phyloP scores from a whole-genome alignment of 2,329 filamentous ascomycete genomes.

The Xylariaceae sp. region DNA sequence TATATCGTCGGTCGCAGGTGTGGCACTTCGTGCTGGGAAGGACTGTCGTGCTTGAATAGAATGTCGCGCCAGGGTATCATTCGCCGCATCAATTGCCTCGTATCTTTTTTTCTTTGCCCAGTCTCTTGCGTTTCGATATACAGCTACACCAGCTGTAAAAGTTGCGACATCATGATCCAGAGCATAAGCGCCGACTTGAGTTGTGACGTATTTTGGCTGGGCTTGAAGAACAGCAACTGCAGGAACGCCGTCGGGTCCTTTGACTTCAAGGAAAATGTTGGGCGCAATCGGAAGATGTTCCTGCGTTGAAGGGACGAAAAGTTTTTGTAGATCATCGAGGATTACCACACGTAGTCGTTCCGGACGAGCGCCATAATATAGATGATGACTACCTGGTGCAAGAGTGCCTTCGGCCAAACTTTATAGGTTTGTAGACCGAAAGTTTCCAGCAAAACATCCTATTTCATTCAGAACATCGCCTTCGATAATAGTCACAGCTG shows the following conservation, averaged over 20 bases:
- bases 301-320: background rate
- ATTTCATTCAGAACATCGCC: background rate
- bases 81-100: no score
- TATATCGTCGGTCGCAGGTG: no score
- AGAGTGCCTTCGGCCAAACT: background rate
- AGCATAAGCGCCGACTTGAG: no score
- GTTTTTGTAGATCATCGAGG: background rate
- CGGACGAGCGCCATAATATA: background rate
- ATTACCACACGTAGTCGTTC: background rate
- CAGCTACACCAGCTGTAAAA: no score
- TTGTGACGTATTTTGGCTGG: no score
- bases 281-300: background rate
- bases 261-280: constrained; percentile 4
- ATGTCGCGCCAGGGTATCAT: no score
- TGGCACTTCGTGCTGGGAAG: no score
- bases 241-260: background rate
- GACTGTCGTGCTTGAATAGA: no score
- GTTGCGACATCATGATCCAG: no score
- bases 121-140: no score
- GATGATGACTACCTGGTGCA: background rate
- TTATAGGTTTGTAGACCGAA: background rate
- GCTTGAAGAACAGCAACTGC: no score
- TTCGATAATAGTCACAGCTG: background rate
- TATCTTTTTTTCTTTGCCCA: no score
- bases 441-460: background rate